phyloP scores from a whole-genome alignment of 140 eudicot genomes.

The Bidens hawaiensis region DNA sequence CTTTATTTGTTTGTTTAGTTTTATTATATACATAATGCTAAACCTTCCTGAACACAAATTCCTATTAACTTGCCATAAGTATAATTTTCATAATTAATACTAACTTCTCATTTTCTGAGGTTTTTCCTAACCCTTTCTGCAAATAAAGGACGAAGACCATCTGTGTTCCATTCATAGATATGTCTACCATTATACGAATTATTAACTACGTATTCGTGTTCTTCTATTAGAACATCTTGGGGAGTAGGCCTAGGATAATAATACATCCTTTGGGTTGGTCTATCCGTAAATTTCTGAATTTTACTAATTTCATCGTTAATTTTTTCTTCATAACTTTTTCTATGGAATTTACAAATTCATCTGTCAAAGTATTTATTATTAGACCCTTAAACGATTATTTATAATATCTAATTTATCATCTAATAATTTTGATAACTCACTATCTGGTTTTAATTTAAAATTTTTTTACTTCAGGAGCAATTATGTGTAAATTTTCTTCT shows the following conservation, averaged over 20 bases:
- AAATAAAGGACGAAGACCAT: neutral
- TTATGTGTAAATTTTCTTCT: too few species aligned
- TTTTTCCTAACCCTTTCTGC: neutral
- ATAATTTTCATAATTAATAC: neutral
- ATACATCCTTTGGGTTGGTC: neutral
- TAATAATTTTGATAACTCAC: too few species aligned
- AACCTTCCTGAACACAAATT: neutral
- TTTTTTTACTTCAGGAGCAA: too few species aligned
- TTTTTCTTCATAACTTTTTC: neutral
- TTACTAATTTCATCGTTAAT: neutral
- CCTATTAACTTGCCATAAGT: neutral
- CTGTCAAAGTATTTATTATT: neutral
- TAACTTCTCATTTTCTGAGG: neutral
- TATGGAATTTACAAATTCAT: neutral
- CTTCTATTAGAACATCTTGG: too few species aligned
- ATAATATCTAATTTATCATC: too few species aligned
- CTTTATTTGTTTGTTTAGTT: too few species aligned
- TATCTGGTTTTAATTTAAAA: too few species aligned
- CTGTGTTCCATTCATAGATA: neutral
- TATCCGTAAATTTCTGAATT: neutral
- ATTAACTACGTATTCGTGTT: too few species aligned
- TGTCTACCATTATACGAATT: too few species aligned
- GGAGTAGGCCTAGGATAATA: too few species aligned
- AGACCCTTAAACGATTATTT: too few species aligned
- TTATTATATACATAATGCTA: neutral